phyloP scores from a whole-genome alignment of 257 asterid genomes.

The Oldenlandia corymbosa region DNA sequence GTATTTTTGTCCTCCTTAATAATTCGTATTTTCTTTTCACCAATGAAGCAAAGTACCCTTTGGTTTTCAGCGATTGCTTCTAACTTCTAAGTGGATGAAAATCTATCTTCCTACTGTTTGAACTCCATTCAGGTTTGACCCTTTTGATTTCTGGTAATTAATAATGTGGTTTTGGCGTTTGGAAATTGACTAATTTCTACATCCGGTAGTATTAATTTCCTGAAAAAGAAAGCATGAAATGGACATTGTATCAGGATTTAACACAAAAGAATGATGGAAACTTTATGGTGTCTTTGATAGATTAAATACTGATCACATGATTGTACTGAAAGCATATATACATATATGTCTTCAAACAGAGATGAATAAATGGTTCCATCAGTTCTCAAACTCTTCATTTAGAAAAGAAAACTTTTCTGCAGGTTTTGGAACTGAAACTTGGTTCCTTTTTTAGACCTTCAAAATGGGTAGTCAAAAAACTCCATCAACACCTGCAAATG shows the following conservation, averaged over 20 bases:
- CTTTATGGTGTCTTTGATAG: background rate
- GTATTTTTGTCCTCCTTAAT: constrained; percentile 10
- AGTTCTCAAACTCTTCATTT: background rate
- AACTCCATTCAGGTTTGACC: background rate
- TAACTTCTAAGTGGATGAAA: no score
- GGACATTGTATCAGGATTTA: background rate
- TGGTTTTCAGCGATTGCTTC: no score
- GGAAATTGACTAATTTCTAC: background rate
- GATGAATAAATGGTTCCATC: background rate
- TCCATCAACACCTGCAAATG: constrained; percentile 18
- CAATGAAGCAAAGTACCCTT: no score
- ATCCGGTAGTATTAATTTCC: background rate
- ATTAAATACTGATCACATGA: constrained; percentile 16
- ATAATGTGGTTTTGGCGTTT: background rate
- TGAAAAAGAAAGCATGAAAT: background rate
- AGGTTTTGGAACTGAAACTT: constrained; percentile 5
- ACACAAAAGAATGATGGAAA: background rate
- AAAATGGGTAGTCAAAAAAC: constrained; percentile 22
- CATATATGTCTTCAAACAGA: background rate
- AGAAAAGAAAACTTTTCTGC: constrained; percentile 1
- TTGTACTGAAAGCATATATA: background rate
- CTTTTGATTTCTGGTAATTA: background rate
- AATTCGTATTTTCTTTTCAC: no score
- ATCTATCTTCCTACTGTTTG: background rate
- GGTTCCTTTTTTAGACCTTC: background rate